Evolutionary conservation across 176 grass and related monocot genomes (phyloP).

Genomic region (Ananas comosus): DNA sequence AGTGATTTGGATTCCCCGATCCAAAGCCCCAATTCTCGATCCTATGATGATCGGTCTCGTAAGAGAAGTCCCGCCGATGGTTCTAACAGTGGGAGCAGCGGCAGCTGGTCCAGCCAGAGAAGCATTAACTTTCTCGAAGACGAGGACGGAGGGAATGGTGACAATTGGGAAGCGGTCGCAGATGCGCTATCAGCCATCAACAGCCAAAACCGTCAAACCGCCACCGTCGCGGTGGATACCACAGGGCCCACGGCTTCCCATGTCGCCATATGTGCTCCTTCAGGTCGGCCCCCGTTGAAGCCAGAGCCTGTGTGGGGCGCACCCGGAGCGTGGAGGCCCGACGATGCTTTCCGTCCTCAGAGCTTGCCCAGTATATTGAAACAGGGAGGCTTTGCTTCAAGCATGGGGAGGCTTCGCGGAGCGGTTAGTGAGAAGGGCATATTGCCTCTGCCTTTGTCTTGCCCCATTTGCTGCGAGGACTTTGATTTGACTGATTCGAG

Average conservation of each 20-base stretch:
- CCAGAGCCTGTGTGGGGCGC: constrained; percentile 29
- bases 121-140: constrained; percentile 83
- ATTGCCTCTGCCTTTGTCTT: constrained; percentile 45
- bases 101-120: constrained; percentile 55
- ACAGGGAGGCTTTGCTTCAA: constrained; percentile 55
- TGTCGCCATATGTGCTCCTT: constrained; percentile 2
- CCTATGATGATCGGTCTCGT: constrained; percentile 12
- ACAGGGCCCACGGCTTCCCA: background rate
- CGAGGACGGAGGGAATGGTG: constrained; percentile 39
- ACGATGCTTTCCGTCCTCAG: constrained; percentile 71
- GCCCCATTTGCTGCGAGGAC: constrained; percentile 90
- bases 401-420: constrained; percentile 23
- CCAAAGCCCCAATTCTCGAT: constrained; percentile 41
- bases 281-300: constrained; percentile 4
- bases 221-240: constrained; percentile 1
- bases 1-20: constrained; percentile 41
- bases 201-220: constrained; percentile 30
- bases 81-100: constrained; percentile 70
- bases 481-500: constrained; percentile 77
- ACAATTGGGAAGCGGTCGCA: constrained; percentile 95
- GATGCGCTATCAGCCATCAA: constrained; percentile 44
- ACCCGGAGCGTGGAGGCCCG: constrained; percentile 68
- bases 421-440: constrained; percentile 27
- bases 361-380: constrained; percentile 75
- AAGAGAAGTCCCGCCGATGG: constrained; percentile 26